phyloP scores from a whole-genome alignment of 768 basidiomycete genomes.

The Russula virescens region DNA sequence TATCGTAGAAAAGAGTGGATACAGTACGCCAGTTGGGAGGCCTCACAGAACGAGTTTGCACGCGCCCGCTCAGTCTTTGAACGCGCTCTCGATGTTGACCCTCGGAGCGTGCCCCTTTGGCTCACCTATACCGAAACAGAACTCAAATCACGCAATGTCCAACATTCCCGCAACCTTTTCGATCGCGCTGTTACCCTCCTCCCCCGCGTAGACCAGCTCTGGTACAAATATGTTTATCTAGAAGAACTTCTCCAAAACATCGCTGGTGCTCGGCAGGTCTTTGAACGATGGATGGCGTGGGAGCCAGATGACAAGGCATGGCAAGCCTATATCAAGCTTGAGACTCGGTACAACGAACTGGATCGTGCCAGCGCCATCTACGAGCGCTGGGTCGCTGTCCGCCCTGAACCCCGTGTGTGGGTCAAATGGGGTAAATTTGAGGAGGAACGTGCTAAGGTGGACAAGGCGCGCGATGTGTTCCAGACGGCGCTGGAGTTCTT shows the following conservation, averaged over 20 bases:
- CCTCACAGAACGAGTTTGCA: constrained; percentile 93
- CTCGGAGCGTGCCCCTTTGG: constrained; percentile 88
- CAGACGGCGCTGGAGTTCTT: constrained; percentile 63
- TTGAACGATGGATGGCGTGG: constrained; percentile 99
- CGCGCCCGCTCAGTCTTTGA: constrained; percentile 95
- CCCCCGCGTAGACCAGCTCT: constrained; percentile 92
- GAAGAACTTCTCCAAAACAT: constrained; percentile 97
- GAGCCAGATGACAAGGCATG: constrained; percentile 99
- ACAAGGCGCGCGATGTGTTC: constrained; percentile 63
- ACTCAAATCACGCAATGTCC: constrained; percentile 94
- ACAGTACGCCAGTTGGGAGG: constrained; percentile 86
- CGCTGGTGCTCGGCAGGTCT: constrained; percentile 93
- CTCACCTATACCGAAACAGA: constrained; percentile 95
- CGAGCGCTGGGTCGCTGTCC: constrained; percentile 81
- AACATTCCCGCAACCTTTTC: constrained; percentile 94
- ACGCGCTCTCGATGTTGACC: constrained; percentile 93
- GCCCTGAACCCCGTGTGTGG: constrained; percentile 60
- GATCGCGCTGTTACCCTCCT: constrained; percentile 96
- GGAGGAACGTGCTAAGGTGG: constrained; percentile 52
- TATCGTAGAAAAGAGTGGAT: constrained; percentile 72
- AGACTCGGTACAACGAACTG: constrained; percentile 85
- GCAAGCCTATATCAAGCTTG: constrained; percentile 99
- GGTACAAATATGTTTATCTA: constrained; percentile 99
- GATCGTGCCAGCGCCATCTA: constrained; percentile 92
- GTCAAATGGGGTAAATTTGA: constrained; percentile 63